phyloP scores from a whole-genome alignment of 2,329 filamentous ascomycete genomes.

The Lasiodiplodia citricola region DNA sequence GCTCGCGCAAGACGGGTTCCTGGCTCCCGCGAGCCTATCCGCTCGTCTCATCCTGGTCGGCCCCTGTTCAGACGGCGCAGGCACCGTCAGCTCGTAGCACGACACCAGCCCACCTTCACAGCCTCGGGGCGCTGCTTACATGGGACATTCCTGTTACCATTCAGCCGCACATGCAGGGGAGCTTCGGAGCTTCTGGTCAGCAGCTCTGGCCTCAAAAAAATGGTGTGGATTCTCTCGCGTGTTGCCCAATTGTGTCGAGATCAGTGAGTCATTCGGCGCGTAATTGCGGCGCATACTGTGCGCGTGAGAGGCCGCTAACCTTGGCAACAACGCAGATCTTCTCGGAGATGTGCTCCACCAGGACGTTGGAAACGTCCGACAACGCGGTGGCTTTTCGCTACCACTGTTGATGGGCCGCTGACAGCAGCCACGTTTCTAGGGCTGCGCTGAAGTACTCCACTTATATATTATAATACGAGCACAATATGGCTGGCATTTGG shows the following conservation, averaged over 20 bases:
- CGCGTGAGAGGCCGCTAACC: not conserved
- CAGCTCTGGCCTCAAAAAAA: not conserved
- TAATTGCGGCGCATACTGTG: not conserved
- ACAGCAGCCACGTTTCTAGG: not conserved
- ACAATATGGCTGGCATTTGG: not conserved
- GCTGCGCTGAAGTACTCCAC: not conserved
- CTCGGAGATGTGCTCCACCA: not conserved
- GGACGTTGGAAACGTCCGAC: not conserved
- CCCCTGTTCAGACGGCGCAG: conserved; percentile 14
- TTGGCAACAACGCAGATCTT: not conserved
- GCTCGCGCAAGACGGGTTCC: conserved; percentile 14
- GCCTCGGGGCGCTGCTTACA: conserved; percentile 19
- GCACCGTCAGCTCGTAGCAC: conserved; percentile 22
- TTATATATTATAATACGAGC: not conserved
- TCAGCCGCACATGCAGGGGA: conserved; percentile 22
- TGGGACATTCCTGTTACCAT: conserved; percentile 16
- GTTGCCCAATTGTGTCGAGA: not conserved
- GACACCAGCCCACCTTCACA: conserved; percentile 13
- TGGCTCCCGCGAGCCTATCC: conserved; percentile 14
- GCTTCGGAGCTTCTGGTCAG: not conserved
- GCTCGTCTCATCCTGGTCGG: not conserved
- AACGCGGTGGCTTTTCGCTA: not conserved
- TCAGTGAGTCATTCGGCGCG: not conserved
- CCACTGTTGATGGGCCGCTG: not conserved
- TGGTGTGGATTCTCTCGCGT: not conserved